A percentile compares a stretch with the other conserved stretches of the same genome.
phyloP scores from a whole-genome alignment of 768 basidiomycete species.

The Lepiota brunneoincarnata region DNA sequence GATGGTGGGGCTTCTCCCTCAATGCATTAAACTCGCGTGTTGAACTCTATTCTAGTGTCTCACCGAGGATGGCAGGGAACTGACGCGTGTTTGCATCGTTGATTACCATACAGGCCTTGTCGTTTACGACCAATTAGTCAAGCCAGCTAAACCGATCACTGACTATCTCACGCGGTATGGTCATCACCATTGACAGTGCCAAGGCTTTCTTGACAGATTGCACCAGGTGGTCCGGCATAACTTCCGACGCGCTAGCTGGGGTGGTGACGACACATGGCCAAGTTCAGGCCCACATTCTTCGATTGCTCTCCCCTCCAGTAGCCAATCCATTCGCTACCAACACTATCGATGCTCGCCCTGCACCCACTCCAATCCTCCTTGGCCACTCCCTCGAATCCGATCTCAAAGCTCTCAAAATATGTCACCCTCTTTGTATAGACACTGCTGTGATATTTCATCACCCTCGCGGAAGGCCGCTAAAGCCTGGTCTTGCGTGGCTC shows the following conservation, averaged over 20 bases:
- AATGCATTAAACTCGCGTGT: not conserved
- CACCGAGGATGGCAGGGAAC: conserved; percentile 87
- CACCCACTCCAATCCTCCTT: conserved; percentile 73
- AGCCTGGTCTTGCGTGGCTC: conserved; percentile 96
- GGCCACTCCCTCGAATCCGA: conserved; percentile 98
- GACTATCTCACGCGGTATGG: conserved; percentile 91
- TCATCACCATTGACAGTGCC: not conserved
- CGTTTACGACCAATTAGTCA: conserved; percentile 87
- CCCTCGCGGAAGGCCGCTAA: conserved; percentile 89
- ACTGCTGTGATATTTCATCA: conserved; percentile 90
- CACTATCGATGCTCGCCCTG: conserved; percentile 20
- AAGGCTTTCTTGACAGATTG: not conserved
- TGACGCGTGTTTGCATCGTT: conserved; percentile 82
- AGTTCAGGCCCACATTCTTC: conserved; percentile 71
- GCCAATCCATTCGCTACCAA: conserved; percentile 42
- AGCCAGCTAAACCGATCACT: conserved; percentile 76
- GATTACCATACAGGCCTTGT: conserved; percentile 71
- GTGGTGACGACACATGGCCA: conserved; percentile 79
- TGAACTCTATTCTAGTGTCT: conserved; percentile 53
- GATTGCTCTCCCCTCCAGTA: conserved; percentile 51
- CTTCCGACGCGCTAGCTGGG: conserved; percentile 59
- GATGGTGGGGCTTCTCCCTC: conserved; percentile 62
- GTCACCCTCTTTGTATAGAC: conserved; percentile 87
- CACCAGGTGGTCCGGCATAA: conserved; percentile 90
- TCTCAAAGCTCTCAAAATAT: conserved; percentile 81